These are phyloP conservation scores for Orbilia quercus DNA, from an alignment of 2,329 filamentous ascomycete genomes.

Conservation along the genomic window DNA sequence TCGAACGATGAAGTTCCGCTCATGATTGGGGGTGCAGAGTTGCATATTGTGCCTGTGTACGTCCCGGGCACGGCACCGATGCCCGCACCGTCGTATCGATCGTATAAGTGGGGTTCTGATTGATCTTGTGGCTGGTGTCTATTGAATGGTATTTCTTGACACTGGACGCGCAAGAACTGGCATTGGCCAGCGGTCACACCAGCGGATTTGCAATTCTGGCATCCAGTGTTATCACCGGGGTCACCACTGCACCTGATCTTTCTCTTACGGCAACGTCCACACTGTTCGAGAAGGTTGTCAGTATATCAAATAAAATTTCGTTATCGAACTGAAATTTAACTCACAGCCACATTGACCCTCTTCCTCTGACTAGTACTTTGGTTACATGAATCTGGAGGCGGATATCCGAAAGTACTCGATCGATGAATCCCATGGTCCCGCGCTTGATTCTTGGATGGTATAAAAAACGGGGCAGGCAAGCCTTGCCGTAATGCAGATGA, in stretches of 20 bases:
- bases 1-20: constrained; percentile 6
- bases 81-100: constrained; percentile 2
- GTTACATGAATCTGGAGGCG: background rate
- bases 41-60: constrained; percentile 11
- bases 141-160: constrained; percentile 17
- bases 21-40: constrained; percentile 30
- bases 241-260: constrained; percentile 97
- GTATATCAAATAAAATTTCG: background rate
- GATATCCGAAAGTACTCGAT: background rate
- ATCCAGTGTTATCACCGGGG: constrained; percentile 78
- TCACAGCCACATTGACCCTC: constrained; percentile 69
- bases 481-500: background rate
- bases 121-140: background rate
- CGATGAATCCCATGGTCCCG: background rate
- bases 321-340: constrained; percentile 53
- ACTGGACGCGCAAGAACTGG: constrained; percentile 78
- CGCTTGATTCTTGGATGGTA: background rate
- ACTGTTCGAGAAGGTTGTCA: constrained; percentile 69
- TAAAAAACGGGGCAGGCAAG: background rate
- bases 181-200: constrained; percentile 73
- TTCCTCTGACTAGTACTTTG: constrained; percentile 2
- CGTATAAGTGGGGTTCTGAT: constrained; percentile 3
- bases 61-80: background rate
- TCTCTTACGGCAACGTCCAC: constrained; percentile 85
- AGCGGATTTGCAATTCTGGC: constrained; percentile 82